Percentiles rank a stretch among this genome's conserved stretches.
Evolutionary conservation across 2,329 filamentous ascomycete genomes (phyloP).

Genomic region (Colletotrichum incanum): DNA sequence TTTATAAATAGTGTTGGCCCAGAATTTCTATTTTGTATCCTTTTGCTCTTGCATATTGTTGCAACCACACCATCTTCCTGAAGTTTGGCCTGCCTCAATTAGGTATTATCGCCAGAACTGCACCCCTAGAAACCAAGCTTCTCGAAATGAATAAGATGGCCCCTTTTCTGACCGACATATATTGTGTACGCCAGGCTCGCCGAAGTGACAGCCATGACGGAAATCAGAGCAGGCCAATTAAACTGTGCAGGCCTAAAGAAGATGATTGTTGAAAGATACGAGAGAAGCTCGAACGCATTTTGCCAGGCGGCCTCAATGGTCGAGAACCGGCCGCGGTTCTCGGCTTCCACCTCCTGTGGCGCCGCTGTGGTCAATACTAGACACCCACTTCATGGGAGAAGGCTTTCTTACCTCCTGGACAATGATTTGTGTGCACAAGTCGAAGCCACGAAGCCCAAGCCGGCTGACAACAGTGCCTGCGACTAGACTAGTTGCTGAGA

Average conservation of each 20-base stretch:
- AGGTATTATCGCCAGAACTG: neutral
- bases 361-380: neutral
- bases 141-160: slow-evolving; percentile 19
- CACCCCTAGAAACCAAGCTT: neutral
- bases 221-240: slow-evolving; percentile 74
- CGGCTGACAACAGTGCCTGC: slow-evolving; percentile 69
- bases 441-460: slow-evolving; percentile 74
- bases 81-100: too few species aligned
- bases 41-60: too few species aligned
- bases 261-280: slow-evolving; percentile 76
- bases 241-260: slow-evolving; percentile 77
- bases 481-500: slow-evolving; percentile 65
- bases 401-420: slow-evolving; percentile 68
- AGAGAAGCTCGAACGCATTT: slow-evolving; percentile 78
- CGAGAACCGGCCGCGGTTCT: slow-evolving; percentile 78
- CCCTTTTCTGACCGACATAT: slow-evolving; percentile 59
- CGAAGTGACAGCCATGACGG: slow-evolving; percentile 65
- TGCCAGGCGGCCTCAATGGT: slow-evolving; percentile 78
- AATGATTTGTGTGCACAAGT: slow-evolving; percentile 72
- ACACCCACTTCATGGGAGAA: fast-evolving
- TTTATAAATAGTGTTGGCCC: neutral
- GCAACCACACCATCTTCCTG: too few species aligned
- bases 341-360: slow-evolving; percentile 65
- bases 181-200: slow-evolving; percentile 68
- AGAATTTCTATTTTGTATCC: too few species aligned